Conservation (phyloP, 2,329 filamentous ascomycete species). For the Paecilomyces fulvus region DNA sequence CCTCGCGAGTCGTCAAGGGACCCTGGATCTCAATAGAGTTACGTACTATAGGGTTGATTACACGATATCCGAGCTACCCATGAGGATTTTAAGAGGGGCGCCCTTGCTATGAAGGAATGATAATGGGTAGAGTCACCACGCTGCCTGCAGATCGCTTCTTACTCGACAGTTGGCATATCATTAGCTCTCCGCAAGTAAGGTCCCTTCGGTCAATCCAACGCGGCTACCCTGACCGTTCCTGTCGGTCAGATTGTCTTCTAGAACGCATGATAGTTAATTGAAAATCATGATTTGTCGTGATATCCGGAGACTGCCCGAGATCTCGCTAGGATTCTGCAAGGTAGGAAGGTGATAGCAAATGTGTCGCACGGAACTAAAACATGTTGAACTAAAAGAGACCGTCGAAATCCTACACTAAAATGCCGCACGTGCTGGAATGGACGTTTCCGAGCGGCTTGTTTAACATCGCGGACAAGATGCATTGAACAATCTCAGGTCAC, state of each 20-base stretch:
- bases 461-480: neutral
- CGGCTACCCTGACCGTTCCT: neutral
- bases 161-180: constrained; percentile 4
- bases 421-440: neutral
- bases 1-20: neutral
- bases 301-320: neutral
- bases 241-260: neutral
- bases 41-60: neutral
- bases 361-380: neutral
- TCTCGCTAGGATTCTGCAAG: neutral
- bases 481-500: neutral
- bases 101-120: neutral
- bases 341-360: neutral
- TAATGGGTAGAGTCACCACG: constrained; percentile 2
- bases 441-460: neutral
- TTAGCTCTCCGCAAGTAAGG: neutral
- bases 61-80: neutral
- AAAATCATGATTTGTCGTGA: neutral
- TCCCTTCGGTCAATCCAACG: neutral
- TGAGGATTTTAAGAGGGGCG: neutral
- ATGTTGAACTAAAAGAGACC: neutral
- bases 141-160: constrained; percentile 3
- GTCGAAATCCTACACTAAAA: no score
- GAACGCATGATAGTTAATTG: neutral
- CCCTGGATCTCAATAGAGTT: neutral